Percentiles rank a stretch among this genome's conserved stretches.
These are phyloP conservation scores for Lepiota brunneoincarnata DNA, from an alignment of 768 basidiomycete species.

Conservation along the genomic window DNA sequence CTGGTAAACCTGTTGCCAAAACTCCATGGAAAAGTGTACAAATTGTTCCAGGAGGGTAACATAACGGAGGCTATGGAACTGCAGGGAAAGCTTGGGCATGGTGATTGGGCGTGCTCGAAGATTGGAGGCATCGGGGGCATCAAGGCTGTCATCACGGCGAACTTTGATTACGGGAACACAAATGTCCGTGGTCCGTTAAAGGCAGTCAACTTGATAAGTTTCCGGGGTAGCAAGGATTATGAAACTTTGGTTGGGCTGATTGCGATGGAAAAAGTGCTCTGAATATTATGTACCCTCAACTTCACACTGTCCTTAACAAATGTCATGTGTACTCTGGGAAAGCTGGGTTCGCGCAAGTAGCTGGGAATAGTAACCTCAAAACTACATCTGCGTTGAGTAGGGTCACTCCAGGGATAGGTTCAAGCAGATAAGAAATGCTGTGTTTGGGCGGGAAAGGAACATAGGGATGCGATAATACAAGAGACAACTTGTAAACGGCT, in stretches of 20 bases:
- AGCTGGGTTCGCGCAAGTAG: no score
- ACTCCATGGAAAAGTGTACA: conserved; percentile 47
- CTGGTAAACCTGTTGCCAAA: conserved; percentile 62
- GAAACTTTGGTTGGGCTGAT: conserved; percentile 43
- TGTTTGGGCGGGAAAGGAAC: no score
- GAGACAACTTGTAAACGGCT: conserved; percentile 3
- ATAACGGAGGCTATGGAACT: conserved; percentile 56
- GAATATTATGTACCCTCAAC: background rate
- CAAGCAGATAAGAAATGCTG: no score
- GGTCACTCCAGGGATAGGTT: no score
- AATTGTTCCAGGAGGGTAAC: conserved; percentile 50
- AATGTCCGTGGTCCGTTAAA: conserved; percentile 50
- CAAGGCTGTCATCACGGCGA: conserved; percentile 58
- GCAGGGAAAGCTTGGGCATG: conserved; percentile 61
- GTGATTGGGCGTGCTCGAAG: conserved; percentile 62
- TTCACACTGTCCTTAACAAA: no score
- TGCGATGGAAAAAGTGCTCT: conserved; percentile 35
- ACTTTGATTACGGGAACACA: conserved; percentile 61
- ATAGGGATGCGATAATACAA: no score
- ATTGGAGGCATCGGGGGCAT: conserved; percentile 67
- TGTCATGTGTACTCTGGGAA: no score
- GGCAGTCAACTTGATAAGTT: conserved; percentile 30
- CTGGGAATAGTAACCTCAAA: no score
- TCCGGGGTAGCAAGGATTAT: conserved; percentile 38
- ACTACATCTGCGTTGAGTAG: no score